Percentiles rank a stretch among this genome's conserved stretches.
These are phyloP conservation scores for Pseudocercospora ulei DNA, from an alignment of 2,329 filamentous ascomycete genomes.

Conservation along the genomic window DNA sequence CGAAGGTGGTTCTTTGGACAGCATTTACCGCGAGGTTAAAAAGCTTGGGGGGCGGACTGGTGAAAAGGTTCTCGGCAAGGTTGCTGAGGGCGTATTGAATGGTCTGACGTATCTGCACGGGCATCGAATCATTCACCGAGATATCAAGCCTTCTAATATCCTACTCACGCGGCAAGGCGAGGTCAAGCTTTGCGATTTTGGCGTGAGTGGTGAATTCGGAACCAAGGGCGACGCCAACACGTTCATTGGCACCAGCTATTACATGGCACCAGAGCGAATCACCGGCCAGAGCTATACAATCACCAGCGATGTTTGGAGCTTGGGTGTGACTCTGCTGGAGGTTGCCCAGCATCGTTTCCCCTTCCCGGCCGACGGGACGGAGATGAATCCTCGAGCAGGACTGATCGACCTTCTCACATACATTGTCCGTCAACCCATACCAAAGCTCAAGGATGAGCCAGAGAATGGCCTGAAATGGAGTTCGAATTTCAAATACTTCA, in stretches of 20 bases:
- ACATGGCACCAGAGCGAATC: conserved; percentile 98
- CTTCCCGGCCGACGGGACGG: conserved; percentile 91
- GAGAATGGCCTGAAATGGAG: conserved; percentile 80
- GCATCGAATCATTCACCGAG: conserved; percentile 94
- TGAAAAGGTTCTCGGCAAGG: conserved; percentile 93
- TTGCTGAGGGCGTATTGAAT: conserved; percentile 87
- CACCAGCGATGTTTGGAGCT: conserved; percentile 95
- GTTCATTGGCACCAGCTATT: conserved; percentile 97
- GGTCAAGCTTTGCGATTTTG: conserved; percentile 97
- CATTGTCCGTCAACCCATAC: conserved; percentile 90
- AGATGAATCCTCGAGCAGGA: conserved; percentile 85
- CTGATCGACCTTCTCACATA: conserved; percentile 94
- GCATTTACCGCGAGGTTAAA: conserved; percentile 95
- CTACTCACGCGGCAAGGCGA: conserved; percentile 83
- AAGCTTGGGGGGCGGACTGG: conserved; percentile 87
- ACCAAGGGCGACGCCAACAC: conserved; percentile 98
- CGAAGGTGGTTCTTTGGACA: conserved; percentile 89
- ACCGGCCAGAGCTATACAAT: conserved; percentile 97
- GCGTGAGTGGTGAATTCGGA: conserved; percentile 93
- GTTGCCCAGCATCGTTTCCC: conserved; percentile 98
- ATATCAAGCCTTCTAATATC: conserved; percentile 98
- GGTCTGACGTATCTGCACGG: conserved; percentile 91
- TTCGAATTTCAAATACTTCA: conserved; percentile 97
- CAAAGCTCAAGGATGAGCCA: conserved; percentile 82
- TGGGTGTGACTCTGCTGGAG: conserved; percentile 92